A percentile compares a stretch with the other conserved stretches of the same genome.
These are phyloP conservation scores for Musa troglodytarum DNA, from an alignment of 176 grass and related monocot genomes.

Conservation along the genomic window DNA sequence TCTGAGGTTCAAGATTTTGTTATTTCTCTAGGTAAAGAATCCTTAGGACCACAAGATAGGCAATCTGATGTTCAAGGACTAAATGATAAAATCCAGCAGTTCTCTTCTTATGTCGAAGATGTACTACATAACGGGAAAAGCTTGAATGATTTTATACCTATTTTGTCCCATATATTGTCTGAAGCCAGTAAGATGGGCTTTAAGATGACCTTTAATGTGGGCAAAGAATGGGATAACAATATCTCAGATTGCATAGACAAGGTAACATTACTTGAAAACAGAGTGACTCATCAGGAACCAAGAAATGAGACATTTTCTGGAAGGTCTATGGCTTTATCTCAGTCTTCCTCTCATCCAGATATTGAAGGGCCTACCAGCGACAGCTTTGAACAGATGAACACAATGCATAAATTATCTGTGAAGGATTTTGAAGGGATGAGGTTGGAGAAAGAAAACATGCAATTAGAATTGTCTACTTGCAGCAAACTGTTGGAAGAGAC, in stretches of 20 bases:
- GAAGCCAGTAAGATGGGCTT: conserved; percentile 67
- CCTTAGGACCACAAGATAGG: conserved; percentile 42
- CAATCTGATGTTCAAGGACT: conserved; percentile 50
- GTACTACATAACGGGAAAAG: conserved; percentile 38
- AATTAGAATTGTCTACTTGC: conserved; percentile 7
- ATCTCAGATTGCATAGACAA: conserved; percentile 58
- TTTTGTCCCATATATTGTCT: conserved; percentile 50
- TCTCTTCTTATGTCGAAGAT: conserved; percentile 53
- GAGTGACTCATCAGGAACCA: conserved; percentile 3
- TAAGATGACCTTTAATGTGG: conserved; percentile 30
- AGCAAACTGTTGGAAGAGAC: conserved; percentile 9
- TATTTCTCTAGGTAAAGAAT: conserved; percentile 59
- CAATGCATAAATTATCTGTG: not conserved
- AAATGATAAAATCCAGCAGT: conserved; percentile 58
- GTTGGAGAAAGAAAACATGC: conserved; percentile 6
- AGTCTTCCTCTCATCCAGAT: conserved; percentile 11
- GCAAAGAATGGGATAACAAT: conserved; percentile 60
- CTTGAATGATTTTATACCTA: conserved; percentile 44
- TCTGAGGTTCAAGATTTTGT: conserved; percentile 79
- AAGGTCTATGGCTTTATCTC: not conserved
- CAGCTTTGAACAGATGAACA: conserved; percentile 5
- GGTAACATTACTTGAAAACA: conserved; percentile 19
- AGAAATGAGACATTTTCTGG: conserved; percentile 1
- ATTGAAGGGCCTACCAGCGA: conserved; percentile 1
- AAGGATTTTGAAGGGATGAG: conserved; percentile 13